Evolutionary conservation across 1,139 yeast species (phyloP), one percentile per base, ranked within the genome.

Genomic region (Suhomyces atakaporum): DNA sequence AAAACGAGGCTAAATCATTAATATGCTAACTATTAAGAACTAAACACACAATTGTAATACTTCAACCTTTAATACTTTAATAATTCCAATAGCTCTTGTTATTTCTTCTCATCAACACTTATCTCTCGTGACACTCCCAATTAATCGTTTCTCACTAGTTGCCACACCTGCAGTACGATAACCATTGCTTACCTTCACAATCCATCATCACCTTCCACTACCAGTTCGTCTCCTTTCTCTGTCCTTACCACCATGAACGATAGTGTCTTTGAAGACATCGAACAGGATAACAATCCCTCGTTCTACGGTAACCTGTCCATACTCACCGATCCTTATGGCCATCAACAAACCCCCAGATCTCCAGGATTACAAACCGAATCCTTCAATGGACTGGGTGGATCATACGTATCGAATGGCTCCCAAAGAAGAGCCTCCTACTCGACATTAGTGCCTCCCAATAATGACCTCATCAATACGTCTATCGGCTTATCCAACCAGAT

Each of bases 231-330:
- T 18, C 3, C 23, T 14, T 13, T 16, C 13, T 19, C 10, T 14
- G 16, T 9, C 9, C 9, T 3, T 11, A 11, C 21, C 25, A 24
- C 8, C 21, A 38, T 38, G 46, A 43, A 39, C 26, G 49, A 43
- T 14, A 45, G 43, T 27, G 38, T 49, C 21, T 63, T 63, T 40
- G 66, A 59, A 39, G 75, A 69, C 44, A 67, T 70, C 33, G 77
- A 71, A 44, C 75, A 70, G 48, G 77, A 71, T 49, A 71, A 71
- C 53, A 71, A 71, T 43, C 77, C 77, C 13, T 69, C 73, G 23
- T 63, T 70, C 42, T 71, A 67, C 46, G 71, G 69, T 16, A 58
- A 53, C 41, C 63, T 52, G 28, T 59, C 64, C 13, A 56, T 57
- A 8, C 30, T 62, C 16, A 50, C 46, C 29, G 62, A 58, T 33